Evolutionary conservation across 2,329 filamentous ascomycete species (phyloP).

Genomic region (Colletotrichum liriopes): DNA sequence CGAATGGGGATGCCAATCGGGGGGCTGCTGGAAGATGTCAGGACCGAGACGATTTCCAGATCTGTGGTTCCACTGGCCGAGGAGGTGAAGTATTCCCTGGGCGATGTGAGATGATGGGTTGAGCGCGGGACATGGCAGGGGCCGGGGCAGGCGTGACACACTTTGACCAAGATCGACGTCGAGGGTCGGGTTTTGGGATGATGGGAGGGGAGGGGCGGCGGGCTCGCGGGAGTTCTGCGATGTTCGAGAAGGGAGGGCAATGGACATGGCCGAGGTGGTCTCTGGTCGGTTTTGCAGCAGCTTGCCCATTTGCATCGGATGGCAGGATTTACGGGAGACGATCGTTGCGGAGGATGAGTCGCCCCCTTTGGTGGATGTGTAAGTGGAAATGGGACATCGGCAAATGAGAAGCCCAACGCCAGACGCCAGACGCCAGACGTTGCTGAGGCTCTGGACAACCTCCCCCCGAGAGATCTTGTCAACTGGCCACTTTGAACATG

Average conservation of each 20-base stretch:
- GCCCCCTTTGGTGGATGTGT: neutral
- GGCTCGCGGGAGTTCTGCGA: neutral
- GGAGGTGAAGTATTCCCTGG: neutral
- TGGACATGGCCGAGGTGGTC: neutral
- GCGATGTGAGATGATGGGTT: neutral
- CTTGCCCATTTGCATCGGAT: neutral
- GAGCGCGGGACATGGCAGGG: neutral
- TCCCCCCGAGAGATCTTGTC: neutral
- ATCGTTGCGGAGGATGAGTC: neutral
- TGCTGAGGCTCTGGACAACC: neutral
- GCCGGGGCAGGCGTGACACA: conserved; percentile 22
- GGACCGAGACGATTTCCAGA: neutral
- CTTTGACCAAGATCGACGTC: conserved; percentile 36
- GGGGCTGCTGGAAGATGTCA: neutral
- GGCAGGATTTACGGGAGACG: neutral
- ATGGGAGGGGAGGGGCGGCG: conserved; percentile 1
- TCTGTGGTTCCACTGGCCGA: conserved; percentile 6
- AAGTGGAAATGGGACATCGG: neutral
- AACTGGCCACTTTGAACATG: neutral
- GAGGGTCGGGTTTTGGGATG: conserved; percentile 32
- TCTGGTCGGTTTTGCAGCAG: neutral
- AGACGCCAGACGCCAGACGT: too few species aligned
- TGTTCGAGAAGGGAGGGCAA: neutral
- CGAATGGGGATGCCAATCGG: neutral
- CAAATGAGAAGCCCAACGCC: neutral